Conservation (phyloP, 108 stramenopile species). For the Cyclotella kingstonii region DNA sequence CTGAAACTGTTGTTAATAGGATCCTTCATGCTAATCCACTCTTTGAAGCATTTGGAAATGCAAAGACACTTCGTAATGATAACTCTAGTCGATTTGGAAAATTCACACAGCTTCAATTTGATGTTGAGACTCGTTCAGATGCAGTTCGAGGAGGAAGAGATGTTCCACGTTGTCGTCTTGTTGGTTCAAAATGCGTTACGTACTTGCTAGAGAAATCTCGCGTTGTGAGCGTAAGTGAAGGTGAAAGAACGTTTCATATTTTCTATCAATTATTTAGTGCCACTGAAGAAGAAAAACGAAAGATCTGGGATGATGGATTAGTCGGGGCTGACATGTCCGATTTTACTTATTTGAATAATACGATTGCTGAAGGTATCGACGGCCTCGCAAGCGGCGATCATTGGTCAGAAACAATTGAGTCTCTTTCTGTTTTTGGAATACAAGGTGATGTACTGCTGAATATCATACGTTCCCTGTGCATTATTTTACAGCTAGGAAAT, state of each 20-base stretch:
- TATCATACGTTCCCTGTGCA: slow-evolving; percentile 75
- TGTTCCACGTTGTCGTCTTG: slow-evolving; percentile 60
- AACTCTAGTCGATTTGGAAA: slow-evolving; percentile 90
- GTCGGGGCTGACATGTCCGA: slow-evolving; percentile 57
- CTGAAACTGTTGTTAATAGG: slow-evolving; percentile 64
- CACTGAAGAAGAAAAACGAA: slow-evolving; percentile 58
- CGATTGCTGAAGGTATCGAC: slow-evolving; percentile 63
- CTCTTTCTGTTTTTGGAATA: slow-evolving; percentile 70
- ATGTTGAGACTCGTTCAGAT: slow-evolving; percentile 45
- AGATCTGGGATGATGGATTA: slow-evolving; percentile 69
- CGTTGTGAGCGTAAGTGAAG: slow-evolving; percentile 89
- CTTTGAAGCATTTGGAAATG: slow-evolving; percentile 92
- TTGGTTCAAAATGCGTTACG: slow-evolving; percentile 73
- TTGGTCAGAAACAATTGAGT: slow-evolving; percentile 71
- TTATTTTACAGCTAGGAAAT: slow-evolving; percentile 90
- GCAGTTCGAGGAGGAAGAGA: slow-evolving; percentile 49
- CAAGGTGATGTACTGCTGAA: slow-evolving; percentile 52
- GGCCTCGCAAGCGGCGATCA: slow-evolving; percentile 84
- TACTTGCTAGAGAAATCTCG: slow-evolving; percentile 98
- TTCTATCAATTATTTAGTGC: slow-evolving; percentile 98
- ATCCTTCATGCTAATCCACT: slow-evolving; percentile 93
- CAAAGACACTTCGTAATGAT: slow-evolving; percentile 87
- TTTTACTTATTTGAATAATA: slow-evolving; percentile 69
- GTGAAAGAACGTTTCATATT: slow-evolving; percentile 98
- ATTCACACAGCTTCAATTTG: slow-evolving; percentile 85